Evolutionary conservation across 1,284 basidiomycete species (phyloP), one percentile per base, ranked within the genome.

Genomic region (Clitocybe nebularis): DNA sequence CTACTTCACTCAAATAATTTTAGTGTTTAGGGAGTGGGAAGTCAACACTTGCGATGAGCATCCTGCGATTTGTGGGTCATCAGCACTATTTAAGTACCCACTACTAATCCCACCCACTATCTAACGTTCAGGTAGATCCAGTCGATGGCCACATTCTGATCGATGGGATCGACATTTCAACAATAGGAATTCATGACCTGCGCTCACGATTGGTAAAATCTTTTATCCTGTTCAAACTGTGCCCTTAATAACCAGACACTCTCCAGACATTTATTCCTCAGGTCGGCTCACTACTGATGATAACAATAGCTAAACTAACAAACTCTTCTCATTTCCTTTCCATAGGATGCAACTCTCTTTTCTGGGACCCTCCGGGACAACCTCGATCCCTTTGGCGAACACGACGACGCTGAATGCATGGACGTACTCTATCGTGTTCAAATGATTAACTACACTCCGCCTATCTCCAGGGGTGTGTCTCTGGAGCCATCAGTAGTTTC

Each of bases 161-260:
- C 28, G 92, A 94, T 52, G 92, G 91, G 1, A 82, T 95, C 50
- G 91, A 95, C 60, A 90, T 96, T 45, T 83, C 86, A 0, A 81
- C 69, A 4, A 93, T 98, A 48, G 93, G 93, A 1, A 67, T 95
- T 14, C 77, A 90, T 57, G 91, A 94, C 61, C 60, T 96, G 41
- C 76, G 91, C 20, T 83, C 83, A 10, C 72, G 83, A 39, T 59
- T 91, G 54, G 83, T 83, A 56, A 56, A 78, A 64, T 4, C 34
- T 9, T 10, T 33, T 6, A 22, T 30, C 8, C 11, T 22, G 17
- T 25, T 7, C 3, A 29, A 5, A 10, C 23, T n/a, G 5, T 29
- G 23, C 49, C 30, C 13, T 44, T 46, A 2, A 34, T 34, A 10
- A n/a, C n/a, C n/a, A n/a, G n/a, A n/a, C n/a, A 5, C 13, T 28